phyloP scores from a whole-genome alignment of 768 basidiomycete species.

The Tylopilus cervinicoccineus region DNA sequence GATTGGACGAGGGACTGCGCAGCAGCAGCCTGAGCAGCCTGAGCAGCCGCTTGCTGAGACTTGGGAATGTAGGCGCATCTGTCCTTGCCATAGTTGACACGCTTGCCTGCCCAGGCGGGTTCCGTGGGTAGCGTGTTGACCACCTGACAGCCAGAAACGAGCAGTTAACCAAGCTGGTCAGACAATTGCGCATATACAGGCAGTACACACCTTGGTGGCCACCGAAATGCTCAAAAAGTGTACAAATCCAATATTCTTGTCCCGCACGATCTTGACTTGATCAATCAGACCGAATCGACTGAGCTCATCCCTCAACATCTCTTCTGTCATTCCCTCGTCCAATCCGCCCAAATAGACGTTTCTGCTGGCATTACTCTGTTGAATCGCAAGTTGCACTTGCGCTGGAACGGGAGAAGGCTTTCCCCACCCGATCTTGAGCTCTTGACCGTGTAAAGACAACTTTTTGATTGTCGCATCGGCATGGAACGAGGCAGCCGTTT shows the following conservation, averaged over 20 bases:
- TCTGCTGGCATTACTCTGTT: slow-evolving; percentile 87
- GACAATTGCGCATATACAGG: not conserved
- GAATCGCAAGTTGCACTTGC: slow-evolving; percentile 83
- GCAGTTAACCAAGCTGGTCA: slow-evolving; percentile 1
- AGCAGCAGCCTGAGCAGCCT: slow-evolving; percentile 83
- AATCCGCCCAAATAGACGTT: slow-evolving; percentile 97
- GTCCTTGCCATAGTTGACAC: slow-evolving; percentile 98
- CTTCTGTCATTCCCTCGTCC: slow-evolving; percentile 87
- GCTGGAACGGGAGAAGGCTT: slow-evolving; percentile 88
- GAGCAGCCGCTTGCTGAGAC: slow-evolving; percentile 86
- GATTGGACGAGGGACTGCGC: slow-evolving; percentile 64
- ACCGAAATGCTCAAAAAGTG: slow-evolving; percentile 95
- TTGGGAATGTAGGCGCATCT: slow-evolving; percentile 97
- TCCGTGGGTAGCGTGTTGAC: slow-evolving; percentile 91
- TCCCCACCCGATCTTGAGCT: slow-evolving; percentile 98
- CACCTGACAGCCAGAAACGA: slow-evolving; percentile 50
- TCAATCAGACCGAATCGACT: slow-evolving; percentile 94
- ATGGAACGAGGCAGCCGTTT: slow-evolving; percentile 93
- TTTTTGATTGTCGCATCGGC: slow-evolving; percentile 97
- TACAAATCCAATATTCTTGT: slow-evolving; percentile 99
- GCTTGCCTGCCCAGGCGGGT: slow-evolving; percentile 90
- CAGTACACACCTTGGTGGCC: slow-evolving; percentile 78
- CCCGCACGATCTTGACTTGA: slow-evolving; percentile 98
- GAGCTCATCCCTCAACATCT: slow-evolving; percentile 86
- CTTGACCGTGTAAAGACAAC: slow-evolving; percentile 87